Evolutionary conservation across 2,329 filamentous ascomycete genomes (phyloP), one percentile per base, ranked within the genome.

Genomic region (Polytolypa hystricis): DNA sequence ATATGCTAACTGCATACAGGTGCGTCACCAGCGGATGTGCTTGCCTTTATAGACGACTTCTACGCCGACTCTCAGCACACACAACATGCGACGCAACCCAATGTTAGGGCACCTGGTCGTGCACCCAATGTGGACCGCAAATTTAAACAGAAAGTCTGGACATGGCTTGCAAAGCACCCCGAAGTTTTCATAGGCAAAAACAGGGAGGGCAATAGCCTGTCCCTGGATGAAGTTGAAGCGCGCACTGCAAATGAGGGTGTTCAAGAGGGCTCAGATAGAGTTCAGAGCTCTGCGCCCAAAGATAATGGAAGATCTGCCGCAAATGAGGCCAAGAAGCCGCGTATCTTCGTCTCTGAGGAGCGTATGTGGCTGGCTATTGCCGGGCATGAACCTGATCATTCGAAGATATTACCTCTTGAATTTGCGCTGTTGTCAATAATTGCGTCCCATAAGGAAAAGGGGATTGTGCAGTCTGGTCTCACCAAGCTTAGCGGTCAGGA

Each of bases 291-390:
- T 3, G 21, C 21, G 21, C 21, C 21, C 7, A 25, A 7, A 7
- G 21, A 25, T 7, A 7, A n/a, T 7, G 7, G 7, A 25, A 7
- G n/a, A 25, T 7, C 21, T 7, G 16, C 10, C n/a, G 4, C 15
- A 15, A 20, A 20, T 10, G 23, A 17, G 4, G 16, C 14, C 10
- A 23, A 16, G 3, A 10, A 28, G 35, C 41, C 66, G 44, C 62
- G 64, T 23, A 54, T 75, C 5, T 68, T 60, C 47, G 69, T 73
- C 5, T 74, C 66, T 5, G 61, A 70, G 43, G 66, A 73, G 35
- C 63, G 72, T 23, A 68, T 70, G 17, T 80, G 76, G 74, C 61
- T 69, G 38, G 71, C 74, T 6, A 57, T 79, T 34, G 65, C 75
- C 9, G 75, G 74, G 2, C 76, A 79, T 53, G 65, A 65, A 14